Evolutionary conservation across 2,329 filamentous ascomycete genomes (phyloP).

Genomic region (Colletotrichum tofieldiae): DNA sequence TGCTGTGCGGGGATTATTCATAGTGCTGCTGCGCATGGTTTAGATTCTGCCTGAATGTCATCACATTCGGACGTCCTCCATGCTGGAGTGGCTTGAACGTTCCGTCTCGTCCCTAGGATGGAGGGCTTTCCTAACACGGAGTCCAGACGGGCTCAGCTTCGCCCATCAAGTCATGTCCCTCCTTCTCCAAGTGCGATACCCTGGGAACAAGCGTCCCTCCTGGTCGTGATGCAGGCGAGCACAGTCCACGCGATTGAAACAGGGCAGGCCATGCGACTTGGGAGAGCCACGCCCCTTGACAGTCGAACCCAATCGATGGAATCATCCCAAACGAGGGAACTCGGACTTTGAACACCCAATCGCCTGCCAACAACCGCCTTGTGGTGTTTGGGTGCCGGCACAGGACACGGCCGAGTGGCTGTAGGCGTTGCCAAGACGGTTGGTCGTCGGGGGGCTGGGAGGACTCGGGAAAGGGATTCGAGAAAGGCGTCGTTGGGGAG

Average conservation of each 20-base stretch:
- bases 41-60: no score
- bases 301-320: slow-evolving; percentile 24
- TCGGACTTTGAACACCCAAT: background rate
- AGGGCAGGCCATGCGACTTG: slow-evolving; percentile 31
- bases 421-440: background rate
- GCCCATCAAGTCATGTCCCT: background rate
- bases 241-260: slow-evolving; percentile 40
- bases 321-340: slow-evolving; percentile 15
- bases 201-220: no score
- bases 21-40: no score
- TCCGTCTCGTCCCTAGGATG: no score
- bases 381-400: background rate
- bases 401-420: slow-evolving; percentile 5
- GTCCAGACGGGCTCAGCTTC: background rate
- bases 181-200: background rate
- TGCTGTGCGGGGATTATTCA: no score
- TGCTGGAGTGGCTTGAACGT: no score
- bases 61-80: no score
- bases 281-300: background rate
- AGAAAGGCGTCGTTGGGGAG: no score
- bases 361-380: background rate
- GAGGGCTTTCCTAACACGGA: no score
- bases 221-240: slow-evolving; percentile 2
- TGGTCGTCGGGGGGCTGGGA: background rate
- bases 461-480: background rate